A percentile compares a stretch with the other conserved stretches of the same genome.
Evolutionary conservation across 2,329 filamentous ascomycete genomes (phyloP).

Genomic region (Sporothrix mexicana): DNA sequence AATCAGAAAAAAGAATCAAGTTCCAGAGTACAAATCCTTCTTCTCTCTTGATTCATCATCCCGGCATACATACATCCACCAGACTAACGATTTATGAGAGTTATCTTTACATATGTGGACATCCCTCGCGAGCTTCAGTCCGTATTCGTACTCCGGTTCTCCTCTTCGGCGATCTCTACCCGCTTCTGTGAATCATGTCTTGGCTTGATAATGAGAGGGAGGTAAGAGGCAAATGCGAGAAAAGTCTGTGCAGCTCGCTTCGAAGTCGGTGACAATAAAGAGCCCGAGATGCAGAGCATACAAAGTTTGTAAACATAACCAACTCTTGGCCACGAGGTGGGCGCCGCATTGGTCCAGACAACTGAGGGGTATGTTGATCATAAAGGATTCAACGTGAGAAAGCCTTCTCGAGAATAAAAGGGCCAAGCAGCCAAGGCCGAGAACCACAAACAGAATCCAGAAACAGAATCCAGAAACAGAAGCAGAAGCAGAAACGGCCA

Average conservation of each 20-base stretch:
- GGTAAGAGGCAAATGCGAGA: neutral
- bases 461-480: neutral
- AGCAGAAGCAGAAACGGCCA: too few species aligned
- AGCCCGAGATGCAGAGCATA: neutral
- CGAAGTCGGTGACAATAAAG: neutral
- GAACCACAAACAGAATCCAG: neutral
- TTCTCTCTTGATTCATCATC: neutral
- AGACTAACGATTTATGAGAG: neutral
- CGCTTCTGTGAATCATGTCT: neutral
- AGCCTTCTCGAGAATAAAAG: too few species aligned
- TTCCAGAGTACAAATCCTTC: neutral
- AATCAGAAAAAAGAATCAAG: neutral
- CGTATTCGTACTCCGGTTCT: neutral
- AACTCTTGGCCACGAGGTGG: slow-evolving; percentile 19
- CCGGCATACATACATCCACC: too few species aligned
- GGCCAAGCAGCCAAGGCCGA: neutral
- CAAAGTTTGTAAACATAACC: neutral
- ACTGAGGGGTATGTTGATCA: slow-evolving; percentile 13
- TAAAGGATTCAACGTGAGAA: neutral
- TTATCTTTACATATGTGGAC: neutral
- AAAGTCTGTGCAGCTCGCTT: neutral
- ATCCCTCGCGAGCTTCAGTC: neutral
- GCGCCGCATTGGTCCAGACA: slow-evolving; percentile 18
- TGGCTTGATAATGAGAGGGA: neutral
- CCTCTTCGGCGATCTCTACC: neutral